A percentile compares a stretch with the other conserved stretches of the same genome.
Evolutionary conservation across 2,329 filamentous ascomycete genomes (phyloP).

Genomic region (Fusarium acutatum): DNA sequence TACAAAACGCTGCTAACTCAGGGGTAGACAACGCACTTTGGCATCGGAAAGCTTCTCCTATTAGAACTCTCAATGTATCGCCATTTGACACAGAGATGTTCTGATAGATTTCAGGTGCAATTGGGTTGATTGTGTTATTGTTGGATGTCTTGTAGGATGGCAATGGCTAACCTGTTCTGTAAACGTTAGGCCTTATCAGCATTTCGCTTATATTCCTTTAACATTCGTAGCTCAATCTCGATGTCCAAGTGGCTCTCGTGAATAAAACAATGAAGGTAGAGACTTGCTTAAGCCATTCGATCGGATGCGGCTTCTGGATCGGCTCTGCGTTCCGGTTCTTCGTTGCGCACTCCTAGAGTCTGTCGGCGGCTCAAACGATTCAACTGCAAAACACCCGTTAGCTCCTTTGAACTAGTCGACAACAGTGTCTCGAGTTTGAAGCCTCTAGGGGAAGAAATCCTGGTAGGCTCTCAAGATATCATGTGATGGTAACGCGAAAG

Average conservation of each 20-base stretch:
- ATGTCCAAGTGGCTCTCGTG: too few relatives aligned
- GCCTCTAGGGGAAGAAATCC: accelerated
- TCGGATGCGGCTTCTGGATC: neutral
- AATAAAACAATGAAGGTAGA: accelerated
- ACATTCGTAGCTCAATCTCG: neutral
- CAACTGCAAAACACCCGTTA: neutral
- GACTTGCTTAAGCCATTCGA: too few relatives aligned
- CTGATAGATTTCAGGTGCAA: accelerated
- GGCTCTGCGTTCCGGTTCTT: neutral
- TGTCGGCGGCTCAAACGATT: too few relatives aligned
- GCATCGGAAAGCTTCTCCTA: accelerated
- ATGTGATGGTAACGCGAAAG: neutral
- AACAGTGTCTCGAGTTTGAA: neutral
- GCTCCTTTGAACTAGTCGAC: neutral
- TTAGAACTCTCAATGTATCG: accelerated
- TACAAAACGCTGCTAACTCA: neutral
- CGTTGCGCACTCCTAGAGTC: too few relatives aligned
- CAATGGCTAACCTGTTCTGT: neutral
- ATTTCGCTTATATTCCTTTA: neutral
- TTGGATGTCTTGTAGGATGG: neutral
- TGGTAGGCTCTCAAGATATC: neutral
- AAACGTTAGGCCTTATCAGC: neutral
- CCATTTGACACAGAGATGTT: accelerated
- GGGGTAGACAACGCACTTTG: neutral
- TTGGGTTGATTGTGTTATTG: too few relatives aligned